These are phyloP conservation scores for Phytopythium cucurbitacearum DNA, from an alignment of 352 stramenopile genomes.

Conservation along the genomic window DNA sequence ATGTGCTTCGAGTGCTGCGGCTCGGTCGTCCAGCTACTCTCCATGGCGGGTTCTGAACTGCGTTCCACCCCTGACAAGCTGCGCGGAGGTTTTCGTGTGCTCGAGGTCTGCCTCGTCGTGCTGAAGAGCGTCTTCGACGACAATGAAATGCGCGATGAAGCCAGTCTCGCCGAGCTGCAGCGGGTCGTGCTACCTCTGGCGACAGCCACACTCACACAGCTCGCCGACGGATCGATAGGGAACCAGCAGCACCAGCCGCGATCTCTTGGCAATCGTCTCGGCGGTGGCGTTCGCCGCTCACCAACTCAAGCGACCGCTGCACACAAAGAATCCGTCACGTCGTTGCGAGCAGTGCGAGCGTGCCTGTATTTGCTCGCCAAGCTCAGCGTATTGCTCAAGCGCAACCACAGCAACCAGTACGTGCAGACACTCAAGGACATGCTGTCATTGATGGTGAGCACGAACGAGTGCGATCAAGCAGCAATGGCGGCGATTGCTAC, in stretches of 20 bases:
- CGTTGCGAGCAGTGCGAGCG: slow-evolving; percentile 19
- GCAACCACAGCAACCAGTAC: slow-evolving; percentile 54
- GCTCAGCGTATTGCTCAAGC: slow-evolving; percentile 35
- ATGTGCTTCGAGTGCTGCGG: slow-evolving; percentile 69
- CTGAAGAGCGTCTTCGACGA: slow-evolving; percentile 54
- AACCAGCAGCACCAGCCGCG: background rate
- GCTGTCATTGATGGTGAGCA: slow-evolving; percentile 9
- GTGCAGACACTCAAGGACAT: slow-evolving; percentile 49
- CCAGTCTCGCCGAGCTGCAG: slow-evolving; percentile 18
- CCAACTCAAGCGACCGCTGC: background rate
- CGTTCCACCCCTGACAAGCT: slow-evolving; percentile 8
- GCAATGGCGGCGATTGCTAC: slow-evolving; percentile 16
- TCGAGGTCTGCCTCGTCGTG: slow-evolving; percentile 58
- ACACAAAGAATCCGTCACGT: background rate
- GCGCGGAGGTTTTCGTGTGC: slow-evolving; percentile 41
- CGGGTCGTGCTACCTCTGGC: slow-evolving; percentile 52
- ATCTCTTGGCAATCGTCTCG: too few species aligned
- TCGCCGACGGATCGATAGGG: slow-evolving; percentile 14
- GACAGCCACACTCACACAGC: slow-evolving; percentile 44
- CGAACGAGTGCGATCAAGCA: slow-evolving; percentile 4
- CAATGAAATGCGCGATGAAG: slow-evolving; percentile 23
- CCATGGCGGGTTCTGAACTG: slow-evolving; percentile 1
- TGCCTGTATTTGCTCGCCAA: slow-evolving; percentile 38
- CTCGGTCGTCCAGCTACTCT: slow-evolving; percentile 49
- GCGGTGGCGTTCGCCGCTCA: background rate